phyloP scores from a whole-genome alignment of 73 alveolate species.

The Paramecium pentaurelia region DNA sequence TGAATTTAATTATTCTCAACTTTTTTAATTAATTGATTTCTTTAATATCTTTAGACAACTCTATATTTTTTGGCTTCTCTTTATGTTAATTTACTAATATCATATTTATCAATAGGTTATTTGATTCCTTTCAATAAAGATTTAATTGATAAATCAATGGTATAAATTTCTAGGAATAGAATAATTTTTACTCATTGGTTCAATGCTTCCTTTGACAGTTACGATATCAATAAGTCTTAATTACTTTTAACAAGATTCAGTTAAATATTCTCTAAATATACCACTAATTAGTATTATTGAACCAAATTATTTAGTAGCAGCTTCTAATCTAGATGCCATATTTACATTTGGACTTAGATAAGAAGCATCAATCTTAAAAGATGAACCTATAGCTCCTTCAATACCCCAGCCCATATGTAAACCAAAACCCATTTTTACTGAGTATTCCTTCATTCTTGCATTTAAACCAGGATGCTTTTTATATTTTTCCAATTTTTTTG shows the following conservation, averaged over 20 bases:
- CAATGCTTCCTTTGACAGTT: slow-evolving; percentile 71
- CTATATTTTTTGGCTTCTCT: slow-evolving; percentile 57
- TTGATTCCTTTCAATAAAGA: slow-evolving; percentile 14
- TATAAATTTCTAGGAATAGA: slow-evolving; percentile 51
- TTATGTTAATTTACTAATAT: neutral
- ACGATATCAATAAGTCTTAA: slow-evolving; percentile 72
- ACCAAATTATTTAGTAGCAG: slow-evolving; percentile 89
- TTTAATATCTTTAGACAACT: slow-evolving; percentile 55
- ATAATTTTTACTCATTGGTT: slow-evolving; percentile 64
- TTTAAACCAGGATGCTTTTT: slow-evolving; percentile 69
- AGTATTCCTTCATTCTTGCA: slow-evolving; percentile 73
- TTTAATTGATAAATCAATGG: slow-evolving; percentile 36
- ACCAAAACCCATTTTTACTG: slow-evolving; percentile 95
- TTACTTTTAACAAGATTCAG: slow-evolving; percentile 45
- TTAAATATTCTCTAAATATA: slow-evolving; percentile 24
- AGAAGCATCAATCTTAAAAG: slow-evolving; percentile 92
- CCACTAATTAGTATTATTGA: slow-evolving; percentile 68
- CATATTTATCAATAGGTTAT: slow-evolving; percentile 24
- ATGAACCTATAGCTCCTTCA: slow-evolving; percentile 95
- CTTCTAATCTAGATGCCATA: slow-evolving; percentile 93
- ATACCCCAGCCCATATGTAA: slow-evolving; percentile 94
- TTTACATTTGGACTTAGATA: slow-evolving; percentile 91
- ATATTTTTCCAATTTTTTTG: slow-evolving; percentile 74
- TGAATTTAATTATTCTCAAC: slow-evolving; percentile 33
- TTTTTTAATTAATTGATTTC: slow-evolving; percentile 37